Base-by-base conservation (phyloP, 306 rosid species). In the Quercus robur region DNA sequence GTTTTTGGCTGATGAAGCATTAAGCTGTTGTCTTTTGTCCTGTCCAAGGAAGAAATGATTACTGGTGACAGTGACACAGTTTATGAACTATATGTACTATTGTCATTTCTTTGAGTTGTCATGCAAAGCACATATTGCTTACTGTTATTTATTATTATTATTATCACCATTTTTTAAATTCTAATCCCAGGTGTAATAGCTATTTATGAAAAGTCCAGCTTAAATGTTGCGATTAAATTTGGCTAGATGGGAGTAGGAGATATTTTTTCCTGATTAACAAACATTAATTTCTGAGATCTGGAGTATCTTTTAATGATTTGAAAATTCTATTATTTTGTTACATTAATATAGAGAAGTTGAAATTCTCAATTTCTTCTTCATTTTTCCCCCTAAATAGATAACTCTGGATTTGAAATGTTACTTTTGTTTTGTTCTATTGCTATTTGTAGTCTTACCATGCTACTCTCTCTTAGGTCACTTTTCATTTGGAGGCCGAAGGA, bases 401-500 rank as follows among this genome's bases (percentile, higher is more conserved):
- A 64, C 1, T 64, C 5, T 63, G 4, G 11, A 28, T 30, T 20
- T 30, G 46, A 17, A 15, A 64, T 30, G 41, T 30, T 5, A 31
- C n/a, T 30, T 64, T 64, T 28, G 21, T 30, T 28, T 4, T n/a
- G 20, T 17, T 64, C 31, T 64, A 41, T 17, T 64, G 20, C 46
- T 35, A 11, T 35, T 35, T 18, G 44, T 64, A 56, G 28, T 44
- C 55, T 81, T 23, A 81, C 81, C 69, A 41, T 56, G 63, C 41
- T 71, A 12, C 30, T 4, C 69, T 4, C 69, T 61, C 70, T 26
- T 86, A 94, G 97, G 79, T 93, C 99, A 49, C 85, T 94, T 58
- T 94, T 91, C 92, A 91, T 94, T 59, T 94, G 99, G 99, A 87
- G 85, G 89, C 99, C 97, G 0, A 91, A 85, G 86, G 94, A 91